These are phyloP conservation scores for Aspergillus jensenii DNA, from an alignment of 2,329 filamentous ascomycete genomes.

Conservation along the genomic window DNA sequence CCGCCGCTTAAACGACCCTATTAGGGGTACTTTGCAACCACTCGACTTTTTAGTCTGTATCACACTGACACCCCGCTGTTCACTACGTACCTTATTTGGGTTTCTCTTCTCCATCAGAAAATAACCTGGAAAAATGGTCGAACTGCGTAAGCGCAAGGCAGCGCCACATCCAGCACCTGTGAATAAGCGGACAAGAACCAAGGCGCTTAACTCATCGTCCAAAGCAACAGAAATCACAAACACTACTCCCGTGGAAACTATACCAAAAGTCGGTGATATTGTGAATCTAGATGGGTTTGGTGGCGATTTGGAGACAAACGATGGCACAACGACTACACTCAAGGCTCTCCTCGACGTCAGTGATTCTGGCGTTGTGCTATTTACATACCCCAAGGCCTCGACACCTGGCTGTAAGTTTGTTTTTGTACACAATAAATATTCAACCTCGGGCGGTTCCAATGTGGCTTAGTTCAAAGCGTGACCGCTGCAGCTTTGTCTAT, in stretches of 20 bases:
- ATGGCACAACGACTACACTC: constrained; percentile 76
- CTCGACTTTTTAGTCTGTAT: neutral
- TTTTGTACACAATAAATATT: neutral
- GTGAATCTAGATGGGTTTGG: constrained; percentile 58
- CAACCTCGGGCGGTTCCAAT: neutral
- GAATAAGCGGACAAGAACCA: constrained; percentile 30
- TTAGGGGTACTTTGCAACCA: neutral
- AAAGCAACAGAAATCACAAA: constrained; percentile 30
- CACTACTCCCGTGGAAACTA: constrained; percentile 13
- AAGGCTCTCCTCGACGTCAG: constrained; percentile 79
- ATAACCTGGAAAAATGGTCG: constrained; percentile 42
- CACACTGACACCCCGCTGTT: neutral
- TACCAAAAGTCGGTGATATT: constrained; percentile 49
- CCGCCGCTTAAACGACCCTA: neutral
- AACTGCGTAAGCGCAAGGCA: constrained; percentile 64
- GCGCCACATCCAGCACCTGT: constrained; percentile 44
- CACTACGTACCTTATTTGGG: neutral
- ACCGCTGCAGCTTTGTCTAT: neutral
- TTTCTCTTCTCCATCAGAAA: neutral
- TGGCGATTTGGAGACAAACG: constrained; percentile 78
- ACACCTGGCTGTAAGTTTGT: constrained; percentile 84
- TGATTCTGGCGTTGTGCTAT: constrained; percentile 82
- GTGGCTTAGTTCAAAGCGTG: neutral
- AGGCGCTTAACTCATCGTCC: constrained; percentile 30
- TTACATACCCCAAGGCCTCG: constrained; percentile 93